A percentile compares a stretch with the other conserved stretches of the same genome.
Conservation (phyloP, 495 filamentous ascomycete genomes). For the Talaromyces borbonicus region DNA sequence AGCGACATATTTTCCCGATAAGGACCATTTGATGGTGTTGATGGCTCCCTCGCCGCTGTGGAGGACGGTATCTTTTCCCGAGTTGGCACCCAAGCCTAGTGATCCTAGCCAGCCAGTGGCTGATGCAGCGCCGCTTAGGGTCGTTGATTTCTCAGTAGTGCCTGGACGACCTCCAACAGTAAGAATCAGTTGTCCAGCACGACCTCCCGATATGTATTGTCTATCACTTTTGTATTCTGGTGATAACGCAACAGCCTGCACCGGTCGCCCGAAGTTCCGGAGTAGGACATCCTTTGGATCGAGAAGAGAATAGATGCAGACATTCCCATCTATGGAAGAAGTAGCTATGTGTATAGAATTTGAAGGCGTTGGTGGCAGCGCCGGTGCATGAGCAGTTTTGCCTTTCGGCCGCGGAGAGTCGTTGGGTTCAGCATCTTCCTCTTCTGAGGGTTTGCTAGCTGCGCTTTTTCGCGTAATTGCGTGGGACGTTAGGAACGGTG, state of each 20-base stretch:
- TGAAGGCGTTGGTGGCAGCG: constrained; percentile 57
- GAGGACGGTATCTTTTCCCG: constrained; percentile 76
- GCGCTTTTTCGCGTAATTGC: constrained; percentile 46
- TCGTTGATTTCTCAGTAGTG: constrained; percentile 68
- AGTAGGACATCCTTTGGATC: constrained; percentile 73
- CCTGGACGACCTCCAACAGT: constrained; percentile 73
- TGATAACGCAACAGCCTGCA: constrained; percentile 82
- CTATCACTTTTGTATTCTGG: constrained; percentile 86
- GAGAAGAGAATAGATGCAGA: constrained; percentile 76
- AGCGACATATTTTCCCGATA: constrained; percentile 79
- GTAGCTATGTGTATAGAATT: constrained; percentile 88
- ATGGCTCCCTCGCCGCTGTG: constrained; percentile 91
- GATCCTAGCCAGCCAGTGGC: constrained; percentile 87
- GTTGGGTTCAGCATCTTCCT: constrained; percentile 36
- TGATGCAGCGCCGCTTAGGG: constrained; percentile 65
- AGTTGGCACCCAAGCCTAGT: constrained; percentile 66
- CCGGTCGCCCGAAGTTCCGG: constrained; percentile 85
- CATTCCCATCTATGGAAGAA: constrained; percentile 90
- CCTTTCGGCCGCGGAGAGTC: constrained; percentile 31
- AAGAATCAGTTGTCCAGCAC: constrained; percentile 82
- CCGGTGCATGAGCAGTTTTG: constrained; percentile 27
- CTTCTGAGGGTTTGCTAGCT: constrained; percentile 32
- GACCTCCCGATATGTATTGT: constrained; percentile 80
- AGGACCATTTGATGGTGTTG: constrained; percentile 82
- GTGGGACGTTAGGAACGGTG: constrained; percentile 73